Conservation (phyloP, 2,329 filamentous ascomycete species). For the Exophiala sideris region DNA sequence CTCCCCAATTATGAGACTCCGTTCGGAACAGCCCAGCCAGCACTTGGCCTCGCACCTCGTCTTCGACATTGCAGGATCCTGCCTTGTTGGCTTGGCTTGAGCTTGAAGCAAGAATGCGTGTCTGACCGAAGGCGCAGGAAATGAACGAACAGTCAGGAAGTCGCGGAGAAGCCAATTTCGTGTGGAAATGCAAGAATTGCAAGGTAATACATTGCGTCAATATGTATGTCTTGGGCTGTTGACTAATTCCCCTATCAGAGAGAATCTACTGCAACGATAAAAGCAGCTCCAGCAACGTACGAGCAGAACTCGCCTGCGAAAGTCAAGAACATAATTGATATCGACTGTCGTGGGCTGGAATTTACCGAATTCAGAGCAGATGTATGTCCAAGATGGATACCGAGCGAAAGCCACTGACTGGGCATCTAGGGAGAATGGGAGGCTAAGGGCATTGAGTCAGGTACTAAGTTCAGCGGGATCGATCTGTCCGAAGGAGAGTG, state of each 20-base stretch:
- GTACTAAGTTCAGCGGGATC: constrained; percentile 75
- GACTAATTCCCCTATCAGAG: constrained; percentile 50
- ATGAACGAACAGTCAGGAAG: constrained; percentile 87
- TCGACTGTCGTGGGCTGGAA: constrained; percentile 91
- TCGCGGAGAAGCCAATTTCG: constrained; percentile 94
- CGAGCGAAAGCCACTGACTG: constrained; percentile 2
- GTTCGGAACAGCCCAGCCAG: background rate
- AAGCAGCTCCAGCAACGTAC: constrained; percentile 69
- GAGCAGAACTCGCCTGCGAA: constrained; percentile 68
- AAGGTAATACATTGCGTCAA: constrained; percentile 59
- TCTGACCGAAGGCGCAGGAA: constrained; percentile 57
- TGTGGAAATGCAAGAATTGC: constrained; percentile 99
- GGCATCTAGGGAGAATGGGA: constrained; percentile 75
- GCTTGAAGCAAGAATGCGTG: background rate
- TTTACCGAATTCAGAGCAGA: constrained; percentile 89
- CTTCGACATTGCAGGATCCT: background rate
- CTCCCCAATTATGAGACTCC: background rate
- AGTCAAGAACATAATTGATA: constrained; percentile 74
- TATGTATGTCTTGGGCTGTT: background rate
- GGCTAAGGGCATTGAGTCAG: constrained; percentile 74
- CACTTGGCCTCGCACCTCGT: background rate
- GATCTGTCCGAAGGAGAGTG: constrained; percentile 89
- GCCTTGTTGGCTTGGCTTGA: too few relatives aligned
- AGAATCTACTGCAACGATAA: constrained; percentile 83
- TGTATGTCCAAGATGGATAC: constrained; percentile 48